Percentiles rank a stretch among this genome's conserved stretches.
phyloP scores from a whole-genome alignment of 495 filamentous ascomycete species.

The Parathielavia appendiculata region DNA sequence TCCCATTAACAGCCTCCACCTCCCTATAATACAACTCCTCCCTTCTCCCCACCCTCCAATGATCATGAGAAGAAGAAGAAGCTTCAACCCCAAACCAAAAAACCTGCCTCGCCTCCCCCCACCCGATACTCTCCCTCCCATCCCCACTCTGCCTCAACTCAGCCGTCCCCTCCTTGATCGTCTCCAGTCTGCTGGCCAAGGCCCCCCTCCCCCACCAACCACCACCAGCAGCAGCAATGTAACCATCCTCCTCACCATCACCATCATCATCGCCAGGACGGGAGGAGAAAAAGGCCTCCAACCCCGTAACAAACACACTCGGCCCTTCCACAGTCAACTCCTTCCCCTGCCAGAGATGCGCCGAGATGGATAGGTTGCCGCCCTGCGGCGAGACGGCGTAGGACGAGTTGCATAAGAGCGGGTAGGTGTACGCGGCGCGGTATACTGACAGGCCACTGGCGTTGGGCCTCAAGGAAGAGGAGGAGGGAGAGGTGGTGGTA shows the following conservation, averaged over 20 bases:
- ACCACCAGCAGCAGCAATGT: no score
- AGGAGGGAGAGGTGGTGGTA: neutral
- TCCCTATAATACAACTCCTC: conserved; percentile 34
- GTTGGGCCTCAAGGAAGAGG: no score
- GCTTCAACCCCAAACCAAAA: conserved; percentile 44
- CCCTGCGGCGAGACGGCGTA: conserved; percentile 40
- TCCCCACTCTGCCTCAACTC: conserved; percentile 45
- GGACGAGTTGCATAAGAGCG: conserved; percentile 55
- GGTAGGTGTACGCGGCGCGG: conserved; percentile 54
- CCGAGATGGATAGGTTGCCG: conserved; percentile 57
- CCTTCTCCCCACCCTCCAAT: conserved; percentile 16
- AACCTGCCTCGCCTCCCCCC: conserved; percentile 51
- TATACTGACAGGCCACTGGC: conserved; percentile 22
- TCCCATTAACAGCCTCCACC: conserved; percentile 26
- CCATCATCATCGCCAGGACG: neutral
- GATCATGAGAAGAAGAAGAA: no score
- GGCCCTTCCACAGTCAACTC: conserved; percentile 47
- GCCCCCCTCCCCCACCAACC: neutral
- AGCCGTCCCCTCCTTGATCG: conserved; percentile 53
- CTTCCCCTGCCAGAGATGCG: conserved; percentile 55
- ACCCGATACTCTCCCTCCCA: conserved; percentile 43
- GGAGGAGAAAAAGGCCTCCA: conserved; percentile 43
- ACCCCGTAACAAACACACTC: conserved; percentile 56
- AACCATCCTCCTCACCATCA: neutral
- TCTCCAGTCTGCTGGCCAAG: conserved; percentile 42